Evolutionary conservation across 2,329 filamentous ascomycete genomes (phyloP), one percentile per base, ranked within the genome.

Genomic region (Alternaria rosae): DNA sequence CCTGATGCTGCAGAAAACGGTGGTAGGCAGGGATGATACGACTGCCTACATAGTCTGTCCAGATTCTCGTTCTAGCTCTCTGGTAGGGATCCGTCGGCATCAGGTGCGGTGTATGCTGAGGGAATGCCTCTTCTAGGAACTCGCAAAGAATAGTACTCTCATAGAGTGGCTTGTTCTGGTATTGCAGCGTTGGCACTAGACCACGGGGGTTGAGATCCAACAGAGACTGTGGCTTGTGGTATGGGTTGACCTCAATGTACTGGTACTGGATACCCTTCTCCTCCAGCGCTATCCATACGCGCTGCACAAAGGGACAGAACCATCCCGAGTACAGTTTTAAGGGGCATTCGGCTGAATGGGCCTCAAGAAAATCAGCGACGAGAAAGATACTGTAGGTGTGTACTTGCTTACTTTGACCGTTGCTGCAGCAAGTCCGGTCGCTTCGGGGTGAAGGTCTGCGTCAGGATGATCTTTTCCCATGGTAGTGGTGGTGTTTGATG

Each of bases 251-350:
- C 68, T 77, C 71, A 47, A 77, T 83, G 76, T 92, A 92, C 79
- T 93, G 88, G 75, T 94, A 90, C 15, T 87, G 86, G 28, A 93
- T 90, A 3, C 83, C 79, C 77, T 94, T 93, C 76, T 93, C 91
- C 71, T 89, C 85, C 11, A 94, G 84, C 1, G 89, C 86, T 63
- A 92, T 88, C 89, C 91, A 93, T 13, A 85, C 84, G 17, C 91
- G 85, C 80, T 93, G 91, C 5, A 92, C 82, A 68, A 84, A 85
- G 56, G 86, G 85, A 71, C 85, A 94, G 83, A 92, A 93, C 90
- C 90, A 93, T 66, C 88, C 89, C 13, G 87, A 87, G 78, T 92
- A 93, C 12, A 93, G 82, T 76, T 90, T 91, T 30, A 91, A 6
- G 79, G 65, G 77, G 32, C 88, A 81, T 32, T 85, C 82, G 17